Percentiles rank a stretch among this genome's conserved stretches.
Evolutionary conservation across 257 asterid species (phyloP).

Genomic region (Echium plantagineum): DNA sequence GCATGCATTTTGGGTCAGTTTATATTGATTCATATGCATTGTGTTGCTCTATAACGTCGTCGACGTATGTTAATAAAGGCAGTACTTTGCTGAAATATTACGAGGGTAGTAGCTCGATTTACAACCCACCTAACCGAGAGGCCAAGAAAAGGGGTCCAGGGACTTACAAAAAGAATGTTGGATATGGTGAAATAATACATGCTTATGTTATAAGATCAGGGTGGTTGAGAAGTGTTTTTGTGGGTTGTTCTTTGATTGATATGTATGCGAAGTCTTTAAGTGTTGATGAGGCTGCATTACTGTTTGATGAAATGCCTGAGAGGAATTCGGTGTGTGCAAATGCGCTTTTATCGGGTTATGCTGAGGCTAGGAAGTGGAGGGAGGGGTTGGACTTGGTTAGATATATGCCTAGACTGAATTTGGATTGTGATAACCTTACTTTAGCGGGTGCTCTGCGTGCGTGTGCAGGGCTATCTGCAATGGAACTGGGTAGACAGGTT

Average conservation of each 20-base stretch:
- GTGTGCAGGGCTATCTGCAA: constrained; percentile 43
- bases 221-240: constrained; percentile 53
- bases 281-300: constrained; percentile 30
- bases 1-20: constrained; percentile 53
- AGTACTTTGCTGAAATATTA: too few species aligned
- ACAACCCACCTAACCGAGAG: too few species aligned
- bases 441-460: constrained; percentile 53
- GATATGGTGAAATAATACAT: constrained; percentile 41
- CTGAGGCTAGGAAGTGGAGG: constrained; percentile 63
- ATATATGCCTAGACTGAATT: constrained; percentile 28
- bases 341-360: constrained; percentile 63
- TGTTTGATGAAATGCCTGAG: constrained; percentile 84
- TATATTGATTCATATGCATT: constrained; percentile 42
- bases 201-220: constrained; percentile 26
- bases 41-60: constrained; percentile 15
- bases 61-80: background rate
- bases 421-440: constrained; percentile 46
- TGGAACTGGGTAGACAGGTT: constrained; percentile 54
- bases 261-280: constrained; percentile 28
- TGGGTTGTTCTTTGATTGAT: constrained; percentile 65
- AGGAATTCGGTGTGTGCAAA: constrained; percentile 39
- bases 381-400: constrained; percentile 33
- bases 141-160: too few species aligned
- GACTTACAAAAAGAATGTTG: background rate
- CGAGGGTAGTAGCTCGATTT: too few species aligned